Percentiles rank a stretch among this genome's conserved stretches.
Conservation (phyloP, 179 eudicot genomes). For the Beta lomatogona region DNA sequence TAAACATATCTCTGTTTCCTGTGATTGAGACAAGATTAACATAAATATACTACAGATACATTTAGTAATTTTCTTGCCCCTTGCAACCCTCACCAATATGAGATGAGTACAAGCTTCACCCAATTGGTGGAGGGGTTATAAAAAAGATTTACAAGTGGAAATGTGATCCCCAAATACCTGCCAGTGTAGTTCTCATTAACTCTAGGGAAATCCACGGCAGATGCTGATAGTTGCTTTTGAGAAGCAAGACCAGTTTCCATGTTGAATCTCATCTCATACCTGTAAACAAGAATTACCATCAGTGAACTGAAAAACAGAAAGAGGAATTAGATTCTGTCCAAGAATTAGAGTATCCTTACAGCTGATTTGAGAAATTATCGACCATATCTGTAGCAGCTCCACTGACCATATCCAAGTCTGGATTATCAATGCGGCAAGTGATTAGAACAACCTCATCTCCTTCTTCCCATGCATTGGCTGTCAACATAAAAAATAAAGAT, state of each 20-base stretch:
- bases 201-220: conserved; percentile 93
- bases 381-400: conserved; percentile 56
- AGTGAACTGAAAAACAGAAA: background rate
- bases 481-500: conserved; percentile 13
- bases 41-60: conserved; percentile 5
- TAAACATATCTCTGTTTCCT: conserved; percentile 90
- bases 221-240: conserved; percentile 71
- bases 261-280: conserved; percentile 98
- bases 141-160: background rate
- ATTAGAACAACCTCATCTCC: conserved; percentile 90
- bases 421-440: conserved; percentile 77
- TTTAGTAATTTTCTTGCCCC: no score
- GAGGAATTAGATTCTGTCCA: background rate
- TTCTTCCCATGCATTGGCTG: conserved; percentile 99
- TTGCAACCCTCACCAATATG: background rate
- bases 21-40: conserved; percentile 16
- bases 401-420: conserved; percentile 70
- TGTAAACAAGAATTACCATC: conserved; percentile 27
- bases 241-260: conserved; percentile 76
- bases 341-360: conserved; percentile 47
- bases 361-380: conserved; percentile 64
- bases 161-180: conserved; percentile 44
- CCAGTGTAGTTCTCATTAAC: conserved; percentile 82
- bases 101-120: background rate
- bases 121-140: background rate